Evolutionary conservation across 257 asterid species (phyloP).

Genomic region (Solanum sitiens): DNA sequence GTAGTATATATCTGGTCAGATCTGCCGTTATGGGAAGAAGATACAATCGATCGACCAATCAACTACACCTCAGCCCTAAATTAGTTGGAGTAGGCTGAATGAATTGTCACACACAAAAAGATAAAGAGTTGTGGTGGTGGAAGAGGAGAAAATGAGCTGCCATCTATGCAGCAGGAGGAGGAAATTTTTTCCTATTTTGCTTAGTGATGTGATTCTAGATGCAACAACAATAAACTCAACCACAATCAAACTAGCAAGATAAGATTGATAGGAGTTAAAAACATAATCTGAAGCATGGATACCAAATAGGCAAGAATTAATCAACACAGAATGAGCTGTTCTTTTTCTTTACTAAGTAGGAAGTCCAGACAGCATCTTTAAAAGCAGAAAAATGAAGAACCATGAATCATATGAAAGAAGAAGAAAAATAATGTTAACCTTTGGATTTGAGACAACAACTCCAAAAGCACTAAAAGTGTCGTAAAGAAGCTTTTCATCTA

Average conservation of each 20-base stretch:
- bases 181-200: background rate
- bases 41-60: background rate
- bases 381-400: background rate
- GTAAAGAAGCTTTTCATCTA: conserved; percentile 91
- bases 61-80: background rate
- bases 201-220: background rate
- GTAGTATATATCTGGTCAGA: background rate
- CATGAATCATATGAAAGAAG: background rate
- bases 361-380: background rate
- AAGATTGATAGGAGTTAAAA: background rate
- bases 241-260: background rate
- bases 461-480: conserved; percentile 96
- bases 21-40: background rate
- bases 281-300: background rate
- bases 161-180: background rate
- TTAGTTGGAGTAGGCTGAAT: background rate
- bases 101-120: background rate
- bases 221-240: background rate
- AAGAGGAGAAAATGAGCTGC: background rate
- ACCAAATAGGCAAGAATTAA: background rate
- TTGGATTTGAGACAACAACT: conserved; percentile 87
- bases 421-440: conserved; percentile 34
- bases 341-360: background rate
- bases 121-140: background rate
- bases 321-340: background rate